phyloP scores from a whole-genome alignment of 2,329 filamentous ascomycete species.

The Fusarium agapanthi region DNA sequence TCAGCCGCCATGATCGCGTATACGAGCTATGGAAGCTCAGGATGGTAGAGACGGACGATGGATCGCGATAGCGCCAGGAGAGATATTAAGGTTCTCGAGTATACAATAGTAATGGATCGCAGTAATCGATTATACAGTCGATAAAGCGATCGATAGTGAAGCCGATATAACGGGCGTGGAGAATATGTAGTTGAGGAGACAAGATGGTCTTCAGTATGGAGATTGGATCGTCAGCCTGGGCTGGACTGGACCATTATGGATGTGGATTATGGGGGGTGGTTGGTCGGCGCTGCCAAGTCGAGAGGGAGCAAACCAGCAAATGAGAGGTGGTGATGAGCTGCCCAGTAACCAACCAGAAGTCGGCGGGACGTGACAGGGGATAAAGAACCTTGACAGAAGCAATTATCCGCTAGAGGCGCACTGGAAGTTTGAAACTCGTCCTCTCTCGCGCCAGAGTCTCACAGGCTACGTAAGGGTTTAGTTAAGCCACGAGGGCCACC shows the following conservation, averaged over 20 bases:
- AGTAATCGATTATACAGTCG: not conserved
- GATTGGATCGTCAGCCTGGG: constrained; percentile 39
- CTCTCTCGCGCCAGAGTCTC: not conserved
- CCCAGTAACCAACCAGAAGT: constrained; percentile 35
- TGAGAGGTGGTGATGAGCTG: constrained; percentile 21
- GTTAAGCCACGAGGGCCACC: constrained; percentile 23
- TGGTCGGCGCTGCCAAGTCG: constrained; percentile 38
- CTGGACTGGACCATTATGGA: no score
- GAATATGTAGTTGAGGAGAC: constrained; percentile 20
- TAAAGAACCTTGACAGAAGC: constrained; percentile 26
- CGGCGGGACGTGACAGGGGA: constrained; percentile 14
- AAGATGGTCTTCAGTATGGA: constrained; percentile 29
- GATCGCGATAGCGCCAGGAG: constrained; percentile 23
- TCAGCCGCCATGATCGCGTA: constrained; percentile 44
- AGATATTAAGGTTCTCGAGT: constrained; percentile 1
- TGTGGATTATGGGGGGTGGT: constrained; percentile 38
- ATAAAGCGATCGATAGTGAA: constrained; percentile 13
- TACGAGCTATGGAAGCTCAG: constrained; percentile 40
- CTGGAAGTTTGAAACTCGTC: constrained; percentile 8
- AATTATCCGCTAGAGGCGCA: constrained; percentile 30
- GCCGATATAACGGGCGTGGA: constrained; percentile 13
- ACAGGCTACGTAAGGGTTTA: constrained; percentile 27
- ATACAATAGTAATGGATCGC: not conserved
- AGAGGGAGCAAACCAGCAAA: constrained; percentile 24
- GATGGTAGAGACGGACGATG: constrained; percentile 31